Percentiles rank a stretch among this genome's conserved stretches.
These are phyloP conservation scores for Erucastrum elatum DNA, from an alignment of 345 rosid species.

Conservation along the genomic window DNA sequence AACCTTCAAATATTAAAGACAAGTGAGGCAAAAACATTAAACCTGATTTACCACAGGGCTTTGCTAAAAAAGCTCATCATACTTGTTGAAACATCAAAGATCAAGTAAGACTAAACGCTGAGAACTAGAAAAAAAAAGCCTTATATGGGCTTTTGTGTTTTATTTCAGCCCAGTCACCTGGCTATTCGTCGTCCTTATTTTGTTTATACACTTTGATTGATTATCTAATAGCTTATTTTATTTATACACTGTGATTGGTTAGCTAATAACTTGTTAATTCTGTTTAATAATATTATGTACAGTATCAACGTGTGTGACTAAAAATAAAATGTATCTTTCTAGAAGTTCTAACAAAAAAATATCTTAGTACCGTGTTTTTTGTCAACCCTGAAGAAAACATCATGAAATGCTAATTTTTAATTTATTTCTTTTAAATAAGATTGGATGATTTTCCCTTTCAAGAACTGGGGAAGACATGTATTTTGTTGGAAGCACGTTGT, in stretches of 20 bases:
- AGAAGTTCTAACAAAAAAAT: slow-evolving; percentile 6
- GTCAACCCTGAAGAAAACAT: slow-evolving; percentile 30
- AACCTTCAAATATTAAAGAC: not conserved
- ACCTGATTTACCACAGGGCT: not conserved
- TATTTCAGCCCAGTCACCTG: not conserved
- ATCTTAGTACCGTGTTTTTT: slow-evolving; percentile 13
- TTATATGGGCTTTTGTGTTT: not conserved
- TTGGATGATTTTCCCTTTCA: not conserved
- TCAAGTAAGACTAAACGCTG: not conserved
- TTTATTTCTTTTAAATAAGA: not conserved
- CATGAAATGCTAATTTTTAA: slow-evolving; percentile 11
- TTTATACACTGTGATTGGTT: not conserved
- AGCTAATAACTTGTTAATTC: not conserved
- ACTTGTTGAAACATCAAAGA: not conserved
- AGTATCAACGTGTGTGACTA: slow-evolving; percentile 7
- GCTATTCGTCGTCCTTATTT: not conserved
- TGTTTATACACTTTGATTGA: not conserved
- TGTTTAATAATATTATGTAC: not conserved
- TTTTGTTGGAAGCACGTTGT: slow-evolving; percentile 36
- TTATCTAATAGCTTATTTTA: not conserved
- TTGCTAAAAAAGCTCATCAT: not conserved
- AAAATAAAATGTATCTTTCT: not conserved
- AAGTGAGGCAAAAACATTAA: not conserved
- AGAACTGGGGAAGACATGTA: slow-evolving; percentile 38
- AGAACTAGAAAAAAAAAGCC: not conserved